Conservation (phyloP, 257 asterid genomes). For the Lantana camara region DNA sequence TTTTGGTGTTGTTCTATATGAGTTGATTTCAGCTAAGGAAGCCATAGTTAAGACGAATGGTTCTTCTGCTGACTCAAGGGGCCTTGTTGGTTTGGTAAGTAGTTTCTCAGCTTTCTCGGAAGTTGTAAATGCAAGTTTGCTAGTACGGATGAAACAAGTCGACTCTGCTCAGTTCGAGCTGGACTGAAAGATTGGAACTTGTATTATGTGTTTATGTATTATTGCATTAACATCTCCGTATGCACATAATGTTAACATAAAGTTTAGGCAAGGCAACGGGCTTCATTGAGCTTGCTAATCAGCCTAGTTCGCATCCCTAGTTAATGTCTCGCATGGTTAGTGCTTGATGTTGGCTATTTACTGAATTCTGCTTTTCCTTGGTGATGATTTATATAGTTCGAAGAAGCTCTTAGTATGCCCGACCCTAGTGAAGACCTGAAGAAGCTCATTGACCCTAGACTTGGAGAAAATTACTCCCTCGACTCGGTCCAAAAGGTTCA, state of each 20-base stretch:
- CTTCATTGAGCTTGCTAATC: too few relatives aligned
- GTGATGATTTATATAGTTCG: constrained; percentile 57
- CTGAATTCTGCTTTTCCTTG: not conserved
- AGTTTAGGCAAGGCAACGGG: too few relatives aligned
- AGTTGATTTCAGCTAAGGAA: constrained; percentile 88
- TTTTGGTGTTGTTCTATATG: constrained; percentile 90
- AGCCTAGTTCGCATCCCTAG: too few relatives aligned
- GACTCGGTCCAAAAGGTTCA: constrained; percentile 75
- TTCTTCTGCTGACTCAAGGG: constrained; percentile 71
- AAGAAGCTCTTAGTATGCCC: constrained; percentile 71
- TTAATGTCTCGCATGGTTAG: not conserved
- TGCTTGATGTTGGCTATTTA: not conserved
- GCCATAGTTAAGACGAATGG: constrained; percentile 70
- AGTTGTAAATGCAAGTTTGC: not conserved
- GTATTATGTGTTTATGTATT: too few relatives aligned
- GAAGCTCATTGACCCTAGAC: constrained; percentile 71
- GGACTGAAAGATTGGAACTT: too few relatives aligned
- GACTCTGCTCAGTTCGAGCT: too few relatives aligned
- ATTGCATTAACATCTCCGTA: too few relatives aligned
- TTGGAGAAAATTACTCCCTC: constrained; percentile 69
- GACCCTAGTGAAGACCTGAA: constrained; percentile 54
- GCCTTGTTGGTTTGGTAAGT: constrained; percentile 82
- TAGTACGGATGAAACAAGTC: too few relatives aligned
- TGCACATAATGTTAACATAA: too few relatives aligned
- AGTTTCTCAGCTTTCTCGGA: constrained; percentile 7